Base-by-base conservation (phyloP, 2,329 filamentous ascomycete species). In the Pseudocercospora cruenta region DNA sequence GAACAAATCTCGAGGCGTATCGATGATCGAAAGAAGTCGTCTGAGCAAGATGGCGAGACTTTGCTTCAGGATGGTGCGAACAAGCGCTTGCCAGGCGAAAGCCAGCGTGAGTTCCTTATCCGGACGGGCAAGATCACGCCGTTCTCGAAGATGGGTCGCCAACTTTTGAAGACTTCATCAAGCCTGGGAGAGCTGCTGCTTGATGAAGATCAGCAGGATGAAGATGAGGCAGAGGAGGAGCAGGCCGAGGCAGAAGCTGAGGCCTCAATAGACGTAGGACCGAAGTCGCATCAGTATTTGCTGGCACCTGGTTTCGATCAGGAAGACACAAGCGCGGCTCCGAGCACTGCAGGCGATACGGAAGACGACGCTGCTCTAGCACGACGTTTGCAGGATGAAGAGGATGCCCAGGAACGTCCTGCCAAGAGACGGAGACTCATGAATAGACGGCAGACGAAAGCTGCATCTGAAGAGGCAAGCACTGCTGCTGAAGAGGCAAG, bases 91-190 rank as follows among this genome's bases (percentile, higher is more conserved):
- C 88, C 91, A 1, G 91, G 91, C 67, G 95, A 98, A 81, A 93
- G 87, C 24, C 89, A 92, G 67, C 88, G 94, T 59, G 94, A 97
- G 55, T 99, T 91, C 76, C 86, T 99, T 55, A 95, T 99, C 58
- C 89, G 95, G 28, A 99, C 94, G 0, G 95, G 95, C 67, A 98
- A 98, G 80, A 98, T 99, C 71, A 99, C 95, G 0, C 95, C 95
- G 0, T 99, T 99, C 75, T 91, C 93, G 7, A 91, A 90, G 69
- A 86, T 96, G 72, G 88, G 88, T 26, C 85, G 87, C 14, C 84
- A 87, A n/a, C 81, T 88, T 1, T 82, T 87, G 28, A 87, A 86
- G 2, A 84, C 88, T 2, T 84, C 89, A 53, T 90, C 90, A 1
- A 90, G 89, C 66, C 82, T 97, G 16, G 90, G 91, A 10, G 89